A percentile compares a stretch with the other conserved stretches of the same genome.
phyloP scores from a whole-genome alignment of 352 stramenopile species.

The Globisporangium canariense region DNA sequence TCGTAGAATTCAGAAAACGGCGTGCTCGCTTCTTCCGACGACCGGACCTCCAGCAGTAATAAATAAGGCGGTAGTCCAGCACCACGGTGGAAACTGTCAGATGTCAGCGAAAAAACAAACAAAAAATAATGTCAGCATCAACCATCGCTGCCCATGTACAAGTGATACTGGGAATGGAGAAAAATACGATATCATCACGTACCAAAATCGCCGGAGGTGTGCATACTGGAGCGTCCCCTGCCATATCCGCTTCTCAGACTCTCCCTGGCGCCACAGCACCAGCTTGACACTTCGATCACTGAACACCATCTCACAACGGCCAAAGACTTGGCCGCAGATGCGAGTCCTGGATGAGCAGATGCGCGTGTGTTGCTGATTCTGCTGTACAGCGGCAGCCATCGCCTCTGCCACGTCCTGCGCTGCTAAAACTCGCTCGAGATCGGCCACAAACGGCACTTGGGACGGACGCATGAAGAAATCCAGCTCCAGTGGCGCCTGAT shows the following conservation, averaged over 20 bases:
- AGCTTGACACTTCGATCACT: constrained; percentile 24
- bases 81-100: constrained; percentile 3
- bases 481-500: neutral
- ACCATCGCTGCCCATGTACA: neutral
- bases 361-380: constrained; percentile 7
- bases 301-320: constrained; percentile 39
- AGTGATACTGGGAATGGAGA: neutral
- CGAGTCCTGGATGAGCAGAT: constrained; percentile 30
- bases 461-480: constrained; percentile 15
- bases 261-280: constrained; percentile 27
- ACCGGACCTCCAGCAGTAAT: constrained; percentile 45
- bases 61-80: constrained; percentile 40
- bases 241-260: constrained; percentile 20
- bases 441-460: constrained; percentile 9
- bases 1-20: constrained; percentile 58
- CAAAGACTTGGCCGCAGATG: constrained; percentile 39
- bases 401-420: neutral
- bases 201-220: constrained; percentile 45
- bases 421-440: neutral
- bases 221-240: constrained; percentile 32
- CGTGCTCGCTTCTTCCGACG: constrained; percentile 20
- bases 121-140: neutral
- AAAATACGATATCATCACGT: constrained; percentile 4
- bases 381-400: neutral
- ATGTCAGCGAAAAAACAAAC: neutral